phyloP scores from a whole-genome alignment of 2,329 filamentous ascomycete genomes.

The Ceratocystis huliohia region DNA sequence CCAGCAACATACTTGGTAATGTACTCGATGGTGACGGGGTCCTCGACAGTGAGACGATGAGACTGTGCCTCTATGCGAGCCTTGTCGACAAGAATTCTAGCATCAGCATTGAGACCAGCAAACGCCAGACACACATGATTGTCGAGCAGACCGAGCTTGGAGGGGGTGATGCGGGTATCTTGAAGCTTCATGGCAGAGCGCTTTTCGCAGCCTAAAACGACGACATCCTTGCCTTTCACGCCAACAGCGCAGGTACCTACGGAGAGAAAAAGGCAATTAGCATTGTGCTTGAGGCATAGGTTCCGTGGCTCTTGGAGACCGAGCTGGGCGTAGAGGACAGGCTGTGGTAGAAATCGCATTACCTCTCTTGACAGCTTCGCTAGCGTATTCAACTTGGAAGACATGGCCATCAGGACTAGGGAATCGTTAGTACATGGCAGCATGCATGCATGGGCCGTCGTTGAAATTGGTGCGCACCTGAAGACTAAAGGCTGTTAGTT shows the following conservation, averaged over 20 bases:
- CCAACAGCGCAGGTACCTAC: slow-evolving; percentile 92
- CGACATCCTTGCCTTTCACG: slow-evolving; percentile 87
- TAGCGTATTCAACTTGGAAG: slow-evolving; percentile 98
- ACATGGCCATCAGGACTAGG: slow-evolving; percentile 94
- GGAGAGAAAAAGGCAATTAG: slow-evolving; percentile 13
- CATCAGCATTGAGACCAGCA: slow-evolving; percentile 92
- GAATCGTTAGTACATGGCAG: slow-evolving; percentile 33
- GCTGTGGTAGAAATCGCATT: slow-evolving; percentile 24
- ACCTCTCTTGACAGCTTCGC: slow-evolving; percentile 98
- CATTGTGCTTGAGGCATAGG: slow-evolving; percentile 10
- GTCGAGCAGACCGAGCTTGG: slow-evolving; percentile 94
- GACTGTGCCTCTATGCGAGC: slow-evolving; percentile 94
- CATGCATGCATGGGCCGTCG: slow-evolving; percentile 32
- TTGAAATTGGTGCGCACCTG: slow-evolving; percentile 43
- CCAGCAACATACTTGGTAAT: slow-evolving; percentile 98
- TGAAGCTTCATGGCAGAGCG: slow-evolving; percentile 98
- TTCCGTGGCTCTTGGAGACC: background rate
- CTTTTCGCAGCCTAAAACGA: slow-evolving; percentile 97
- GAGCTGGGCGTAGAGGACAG: slow-evolving; percentile 10
- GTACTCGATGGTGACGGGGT: slow-evolving; percentile 96
- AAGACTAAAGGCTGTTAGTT: slow-evolving; percentile 58
- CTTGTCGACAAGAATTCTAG: slow-evolving; percentile 95
- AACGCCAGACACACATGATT: slow-evolving; percentile 95
- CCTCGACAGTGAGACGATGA: slow-evolving; percentile 91
- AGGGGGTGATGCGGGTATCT: slow-evolving; percentile 96